These are phyloP conservation scores for Saturnispora galanensis DNA, from an alignment of 805 yeast genomes.

Conservation along the genomic window DNA sequence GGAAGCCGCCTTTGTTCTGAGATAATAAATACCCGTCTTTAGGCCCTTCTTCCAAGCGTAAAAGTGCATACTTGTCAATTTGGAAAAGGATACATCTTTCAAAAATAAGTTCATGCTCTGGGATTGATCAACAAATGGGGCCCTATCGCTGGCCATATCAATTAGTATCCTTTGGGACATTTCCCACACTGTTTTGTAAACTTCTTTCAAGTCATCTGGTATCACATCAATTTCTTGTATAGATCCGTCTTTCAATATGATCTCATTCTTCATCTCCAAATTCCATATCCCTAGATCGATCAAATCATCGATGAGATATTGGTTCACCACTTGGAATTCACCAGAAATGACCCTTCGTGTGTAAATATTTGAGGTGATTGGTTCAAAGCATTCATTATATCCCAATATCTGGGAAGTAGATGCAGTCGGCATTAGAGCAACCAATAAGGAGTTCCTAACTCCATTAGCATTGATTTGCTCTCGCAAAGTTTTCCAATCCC, in stretches of 20 bases:
- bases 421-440: conserved; percentile 98
- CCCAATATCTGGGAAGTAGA: conserved; percentile 95
- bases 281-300: conserved; percentile 79
- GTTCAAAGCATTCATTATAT: conserved; percentile 92
- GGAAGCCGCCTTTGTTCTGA: conserved; percentile 95
- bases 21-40: conserved; percentile 97
- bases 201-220: conserved; percentile 61
- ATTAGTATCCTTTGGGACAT: conserved; percentile 76
- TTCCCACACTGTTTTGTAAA: conserved; percentile 98
- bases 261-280: conserved; percentile 64
- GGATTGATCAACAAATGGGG: conserved; percentile 76
- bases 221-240: conserved; percentile 65
- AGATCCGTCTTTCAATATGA: conserved; percentile 75
- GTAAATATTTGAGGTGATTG: conserved; percentile 87
- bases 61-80: conserved; percentile 95
- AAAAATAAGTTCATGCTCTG: conserved; percentile 88
- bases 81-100: conserved; percentile 89
- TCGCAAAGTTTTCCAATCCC: conserved; percentile 80
- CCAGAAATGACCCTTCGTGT: conserved; percentile 87
- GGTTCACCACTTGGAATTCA: conserved; percentile 88
- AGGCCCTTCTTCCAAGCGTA: conserved; percentile 98
- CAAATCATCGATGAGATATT: conserved; percentile 72
- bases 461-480: conserved; percentile 52
- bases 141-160: conserved; percentile 78
- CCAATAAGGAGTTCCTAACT: conserved; percentile 73